Conservation (phyloP, 768 basidiomycete genomes). For the Kockovaella imperatae region DNA sequence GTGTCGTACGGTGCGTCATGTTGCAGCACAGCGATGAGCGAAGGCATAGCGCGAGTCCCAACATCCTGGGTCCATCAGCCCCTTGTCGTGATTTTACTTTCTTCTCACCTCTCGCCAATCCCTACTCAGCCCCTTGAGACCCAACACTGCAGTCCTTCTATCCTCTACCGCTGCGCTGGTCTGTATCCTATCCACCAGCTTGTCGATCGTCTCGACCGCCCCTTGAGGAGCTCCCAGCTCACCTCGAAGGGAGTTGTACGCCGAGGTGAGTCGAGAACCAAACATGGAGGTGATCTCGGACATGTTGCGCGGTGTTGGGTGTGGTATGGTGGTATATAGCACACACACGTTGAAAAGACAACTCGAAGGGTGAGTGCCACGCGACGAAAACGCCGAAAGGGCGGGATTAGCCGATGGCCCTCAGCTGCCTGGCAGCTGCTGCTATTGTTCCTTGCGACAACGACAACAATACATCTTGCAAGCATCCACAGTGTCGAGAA, state of each 20-base stretch:
- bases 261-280: constrained; percentile 37
- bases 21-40: constrained; percentile 70
- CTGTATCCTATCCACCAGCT: constrained; percentile 79
- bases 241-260: constrained; percentile 43
- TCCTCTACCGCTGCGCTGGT: constrained; percentile 86
- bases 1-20: constrained; percentile 84
- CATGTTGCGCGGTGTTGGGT: neutral
- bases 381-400: neutral
- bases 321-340: neutral
- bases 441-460: too few species aligned
- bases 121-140: constrained; percentile 82
- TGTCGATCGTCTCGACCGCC: constrained; percentile 72
- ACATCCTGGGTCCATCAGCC: constrained; percentile 53
- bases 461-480: too few species aligned
- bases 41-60: constrained; percentile 65
- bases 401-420: too few species aligned
- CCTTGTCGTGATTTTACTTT: neutral
- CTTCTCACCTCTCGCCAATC: constrained; percentile 64
- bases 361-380: neutral
- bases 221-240: constrained; percentile 59
- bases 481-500: too few species aligned
- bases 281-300: constrained; percentile 32
- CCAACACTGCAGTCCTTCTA: constrained; percentile 82
- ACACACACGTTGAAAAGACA: neutral
- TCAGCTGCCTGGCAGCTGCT: too few species aligned